Conservation (phyloP, 1,284 basidiomycete species). For the Erythrobasidium hasegawianum region DNA sequence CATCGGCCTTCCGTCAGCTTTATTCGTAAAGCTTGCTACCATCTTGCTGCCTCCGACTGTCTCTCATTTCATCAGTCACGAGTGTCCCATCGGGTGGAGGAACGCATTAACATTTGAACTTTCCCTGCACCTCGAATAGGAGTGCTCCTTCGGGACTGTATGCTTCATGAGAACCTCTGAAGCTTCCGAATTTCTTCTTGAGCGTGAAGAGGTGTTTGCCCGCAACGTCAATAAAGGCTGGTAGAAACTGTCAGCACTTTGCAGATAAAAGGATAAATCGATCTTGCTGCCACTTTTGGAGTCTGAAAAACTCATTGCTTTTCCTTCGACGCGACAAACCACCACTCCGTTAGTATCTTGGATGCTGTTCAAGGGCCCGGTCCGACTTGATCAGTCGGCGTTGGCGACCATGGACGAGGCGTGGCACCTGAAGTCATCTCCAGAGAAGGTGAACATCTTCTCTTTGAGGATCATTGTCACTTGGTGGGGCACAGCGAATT, state of each 20-base stretch:
- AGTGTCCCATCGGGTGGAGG: not conserved
- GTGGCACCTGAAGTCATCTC: constrained; percentile 38
- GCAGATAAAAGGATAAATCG: not conserved
- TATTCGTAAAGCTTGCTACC: constrained; percentile 46
- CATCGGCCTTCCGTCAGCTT: constrained; percentile 39
- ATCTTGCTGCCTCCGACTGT: constrained; percentile 48
- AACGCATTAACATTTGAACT: not conserved
- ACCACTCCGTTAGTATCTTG: constrained; percentile 11
- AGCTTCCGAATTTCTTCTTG: constrained; percentile 12
- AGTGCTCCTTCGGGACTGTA: not conserved
- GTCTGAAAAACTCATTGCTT: not conserved
- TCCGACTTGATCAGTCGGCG: not conserved
- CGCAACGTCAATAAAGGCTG: constrained; percentile 1
- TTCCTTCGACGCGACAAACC: constrained; percentile 10
- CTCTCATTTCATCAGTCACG: not conserved
- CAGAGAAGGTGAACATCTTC: constrained; percentile 47
- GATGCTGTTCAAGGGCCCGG: constrained; percentile 13
- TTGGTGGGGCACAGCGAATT: constrained; percentile 44
- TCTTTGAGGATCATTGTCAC: constrained; percentile 49
- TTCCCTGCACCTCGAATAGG: constrained; percentile 14
- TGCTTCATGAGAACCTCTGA: not conserved
- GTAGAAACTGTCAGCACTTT: not conserved
- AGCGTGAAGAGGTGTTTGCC: constrained; percentile 7
- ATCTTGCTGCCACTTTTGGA: not conserved
- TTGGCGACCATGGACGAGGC: not conserved